These are phyloP conservation scores for Grigorovia transvaalensis DNA, from an alignment of 805 yeast species.

Conservation along the genomic window DNA sequence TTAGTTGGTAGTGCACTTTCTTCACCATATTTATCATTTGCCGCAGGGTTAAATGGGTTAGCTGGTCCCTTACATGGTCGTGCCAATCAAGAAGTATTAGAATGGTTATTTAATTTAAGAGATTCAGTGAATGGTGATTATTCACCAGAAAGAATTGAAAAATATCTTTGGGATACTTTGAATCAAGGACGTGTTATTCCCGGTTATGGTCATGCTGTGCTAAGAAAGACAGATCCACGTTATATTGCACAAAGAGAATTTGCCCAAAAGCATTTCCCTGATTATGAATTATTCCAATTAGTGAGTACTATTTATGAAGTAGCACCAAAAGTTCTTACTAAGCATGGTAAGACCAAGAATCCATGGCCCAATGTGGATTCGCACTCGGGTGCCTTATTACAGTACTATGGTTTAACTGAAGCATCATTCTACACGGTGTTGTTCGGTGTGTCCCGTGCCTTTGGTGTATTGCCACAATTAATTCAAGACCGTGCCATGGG, in stretches of 20 bases:
- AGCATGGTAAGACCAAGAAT: slow-evolving; percentile 85
- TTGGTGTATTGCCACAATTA: slow-evolving; percentile 78
- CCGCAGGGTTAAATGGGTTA: slow-evolving; percentile 77
- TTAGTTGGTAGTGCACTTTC: slow-evolving; percentile 76
- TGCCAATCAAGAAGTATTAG: slow-evolving; percentile 80
- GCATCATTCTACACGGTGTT: slow-evolving; percentile 76
- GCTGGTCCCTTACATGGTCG: slow-evolving; percentile 86
- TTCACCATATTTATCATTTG: slow-evolving; percentile 65
- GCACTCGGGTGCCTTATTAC: slow-evolving; percentile 75
- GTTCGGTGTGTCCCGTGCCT: slow-evolving; percentile 80
- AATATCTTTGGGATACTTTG: slow-evolving; percentile 68
- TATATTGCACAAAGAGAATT: slow-evolving; percentile 79
- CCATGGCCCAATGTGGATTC: slow-evolving; percentile 92
- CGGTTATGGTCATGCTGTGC: slow-evolving; percentile 83
- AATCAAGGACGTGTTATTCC: slow-evolving; percentile 80
- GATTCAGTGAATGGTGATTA: slow-evolving; percentile 51
- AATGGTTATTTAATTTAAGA: slow-evolving; percentile 65
- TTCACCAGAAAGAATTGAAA: slow-evolving; percentile 58
- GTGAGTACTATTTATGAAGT: slow-evolving; percentile 71
- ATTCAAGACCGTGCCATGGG: slow-evolving; percentile 79
- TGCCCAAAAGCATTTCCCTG: slow-evolving; percentile 66
- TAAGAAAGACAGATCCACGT: slow-evolving; percentile 84
- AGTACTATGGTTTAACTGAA: slow-evolving; percentile 77
- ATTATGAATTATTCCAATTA: slow-evolving; percentile 67
- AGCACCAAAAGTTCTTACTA: slow-evolving; percentile 69